Conservation (phyloP, 345 rosid species). For the Turnera subulata region DNA sequence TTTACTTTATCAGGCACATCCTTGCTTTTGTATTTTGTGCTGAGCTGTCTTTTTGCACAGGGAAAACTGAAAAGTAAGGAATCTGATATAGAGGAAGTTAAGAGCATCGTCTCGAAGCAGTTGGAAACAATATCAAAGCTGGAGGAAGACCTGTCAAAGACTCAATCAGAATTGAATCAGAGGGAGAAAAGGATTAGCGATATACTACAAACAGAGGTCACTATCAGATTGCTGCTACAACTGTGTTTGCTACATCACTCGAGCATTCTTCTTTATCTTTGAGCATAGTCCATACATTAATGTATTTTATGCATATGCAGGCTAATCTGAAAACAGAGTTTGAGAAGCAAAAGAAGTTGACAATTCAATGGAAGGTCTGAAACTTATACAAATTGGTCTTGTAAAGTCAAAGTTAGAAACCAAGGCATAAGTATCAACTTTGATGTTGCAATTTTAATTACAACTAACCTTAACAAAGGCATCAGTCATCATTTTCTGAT, state of each 20-base stretch:
- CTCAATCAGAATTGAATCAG: constrained; percentile 55
- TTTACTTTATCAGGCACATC: too few relatives aligned
- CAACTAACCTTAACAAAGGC: too few relatives aligned
- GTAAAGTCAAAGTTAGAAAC: neutral
- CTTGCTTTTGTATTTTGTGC: constrained; percentile 7
- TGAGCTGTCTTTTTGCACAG: constrained; percentile 32
- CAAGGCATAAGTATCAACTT: too few relatives aligned
- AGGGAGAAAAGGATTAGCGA: constrained; percentile 62
- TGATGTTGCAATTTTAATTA: too few relatives aligned
- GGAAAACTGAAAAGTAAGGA: constrained; percentile 64
- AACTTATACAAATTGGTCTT: neutral
- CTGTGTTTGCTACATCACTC: neutral
- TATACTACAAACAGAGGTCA: constrained; percentile 60
- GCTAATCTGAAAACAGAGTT: constrained; percentile 41
- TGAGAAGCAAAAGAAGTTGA: constrained; percentile 55
- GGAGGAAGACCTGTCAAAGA: constrained; percentile 69
- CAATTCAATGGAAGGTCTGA: constrained; percentile 43
- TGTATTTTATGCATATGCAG: constrained; percentile 25
- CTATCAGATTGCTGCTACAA: neutral
- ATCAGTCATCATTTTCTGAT: too few relatives aligned
- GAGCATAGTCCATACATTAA: neutral
- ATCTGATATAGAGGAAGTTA: constrained; percentile 51
- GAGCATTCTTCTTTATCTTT: too few relatives aligned
- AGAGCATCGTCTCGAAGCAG: constrained; percentile 42
- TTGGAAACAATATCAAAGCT: constrained; percentile 51